Evolutionary conservation across 2,329 filamentous ascomycete genomes (phyloP), one percentile per base, ranked within the genome.

Genomic region (Hypoxylon sp.): DNA sequence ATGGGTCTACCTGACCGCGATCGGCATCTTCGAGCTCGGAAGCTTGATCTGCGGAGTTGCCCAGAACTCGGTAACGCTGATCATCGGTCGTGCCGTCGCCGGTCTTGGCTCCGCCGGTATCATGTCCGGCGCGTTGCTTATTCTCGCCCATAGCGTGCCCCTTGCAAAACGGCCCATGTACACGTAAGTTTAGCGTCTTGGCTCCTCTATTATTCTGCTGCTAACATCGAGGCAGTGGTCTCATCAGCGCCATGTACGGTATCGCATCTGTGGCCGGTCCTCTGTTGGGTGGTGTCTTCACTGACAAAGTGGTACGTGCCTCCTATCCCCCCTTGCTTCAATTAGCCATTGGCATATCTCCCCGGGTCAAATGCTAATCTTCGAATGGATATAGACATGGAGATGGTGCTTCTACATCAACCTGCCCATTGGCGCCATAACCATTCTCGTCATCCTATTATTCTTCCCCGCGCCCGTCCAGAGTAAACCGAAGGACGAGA

Each of bases 21-120:
- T 82, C 61, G 71, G 71, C 61, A 72, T 83, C 62, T 83, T 83
- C 62, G 81, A 82, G 63, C 59, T 82, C 35, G 81, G 81, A 13
- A 82, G 80, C 44, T 73, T 79, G 48, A 74, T 83, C 42, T 82
- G 81, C 51, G 77, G 74, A 17, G 73, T 75, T 6, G 73, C 75
- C 2, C 75, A 66, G 40, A 76, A 74, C 61, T 78, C 76, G 3
- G 66, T 74, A 1, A 72, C 75, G 20, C 69, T 78, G 11, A 78
- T 78, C 55, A 66, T 75, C 46, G 77, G 77, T 20, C 74, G 77
- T 27, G 75, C 76, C 48, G 67, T 78, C 49, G 74, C 76, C 33
- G 77, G 77, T 8, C 37, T 75, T 8, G 82, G 82, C 44, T 74
- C 82, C 8, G 78, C 83, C 14, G 80, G 80, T 20, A 79, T 79